These are phyloP conservation scores for Cadophora sp. DNA, from an alignment of 2,329 filamentous ascomycete species.

Conservation along the genomic window DNA sequence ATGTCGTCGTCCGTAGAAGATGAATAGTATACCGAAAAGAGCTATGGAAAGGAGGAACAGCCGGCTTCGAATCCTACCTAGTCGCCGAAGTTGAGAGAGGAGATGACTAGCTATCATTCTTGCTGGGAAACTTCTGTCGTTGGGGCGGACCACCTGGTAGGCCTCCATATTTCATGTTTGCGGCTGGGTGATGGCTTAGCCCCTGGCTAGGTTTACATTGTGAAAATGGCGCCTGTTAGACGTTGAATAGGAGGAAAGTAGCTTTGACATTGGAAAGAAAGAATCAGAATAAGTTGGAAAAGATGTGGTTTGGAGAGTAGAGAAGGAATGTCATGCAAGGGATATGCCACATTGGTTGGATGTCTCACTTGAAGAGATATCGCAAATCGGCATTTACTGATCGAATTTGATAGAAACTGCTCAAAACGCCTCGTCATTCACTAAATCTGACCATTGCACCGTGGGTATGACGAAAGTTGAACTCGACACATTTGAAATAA, in stretches of 20 bases:
- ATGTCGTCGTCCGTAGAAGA: conserved; percentile 20
- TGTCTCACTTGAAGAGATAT: background rate
- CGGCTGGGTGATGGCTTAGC: no score
- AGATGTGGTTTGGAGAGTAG: background rate
- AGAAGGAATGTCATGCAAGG: conserved; percentile 4
- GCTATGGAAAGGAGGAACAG: conserved; percentile 25
- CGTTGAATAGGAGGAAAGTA: background rate
- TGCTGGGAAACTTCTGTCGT: conserved; percentile 23
- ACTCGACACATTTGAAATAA: no score
- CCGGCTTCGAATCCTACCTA: conserved; percentile 32
- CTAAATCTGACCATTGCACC: no score
- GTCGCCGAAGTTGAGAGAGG: conserved; percentile 31
- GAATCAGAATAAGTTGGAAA: background rate
- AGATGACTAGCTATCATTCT: conserved; percentile 29
- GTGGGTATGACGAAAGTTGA: no score
- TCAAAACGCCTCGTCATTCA: background rate
- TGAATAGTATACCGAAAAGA: conserved; percentile 26
- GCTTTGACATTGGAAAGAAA: no score
- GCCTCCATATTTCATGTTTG: conserved; percentile 24
- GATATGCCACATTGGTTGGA: background rate
- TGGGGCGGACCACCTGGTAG: conserved; percentile 20
- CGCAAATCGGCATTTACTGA: background rate
- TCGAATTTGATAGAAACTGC: background rate
- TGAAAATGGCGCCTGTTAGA: no score
- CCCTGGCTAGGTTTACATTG: background rate